These are phyloP conservation scores for Pisolithus thermaeus DNA, from an alignment of 1,284 basidiomycete genomes.

Conservation along the genomic window DNA sequence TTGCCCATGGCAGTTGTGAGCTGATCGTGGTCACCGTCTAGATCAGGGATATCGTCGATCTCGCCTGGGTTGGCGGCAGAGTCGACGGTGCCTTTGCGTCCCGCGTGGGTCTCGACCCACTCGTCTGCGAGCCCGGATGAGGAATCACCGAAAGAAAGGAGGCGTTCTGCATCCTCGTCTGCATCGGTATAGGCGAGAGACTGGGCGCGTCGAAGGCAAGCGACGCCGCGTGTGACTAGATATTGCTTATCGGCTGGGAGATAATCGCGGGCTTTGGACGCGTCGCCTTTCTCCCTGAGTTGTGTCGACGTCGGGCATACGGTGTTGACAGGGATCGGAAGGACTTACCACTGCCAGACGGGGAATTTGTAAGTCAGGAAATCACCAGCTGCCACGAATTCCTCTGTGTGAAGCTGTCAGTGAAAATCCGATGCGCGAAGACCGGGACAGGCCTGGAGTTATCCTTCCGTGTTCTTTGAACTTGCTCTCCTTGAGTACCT, in stretches of 20 bases:
- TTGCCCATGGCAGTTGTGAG: conserved; percentile 36
- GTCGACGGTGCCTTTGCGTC: conserved; percentile 50
- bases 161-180: conserved; percentile 89
- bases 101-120: conserved; percentile 85
- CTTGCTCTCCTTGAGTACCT: conserved; percentile 97
- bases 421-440: conserved; percentile 3
- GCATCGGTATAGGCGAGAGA: conserved; percentile 91
- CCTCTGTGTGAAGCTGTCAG: conserved; percentile 53
- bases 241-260: conserved; percentile 95
- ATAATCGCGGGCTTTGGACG: conserved; percentile 83
- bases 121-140: conserved; percentile 58
- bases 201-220: conserved; percentile 86
- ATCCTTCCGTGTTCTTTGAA: conserved; percentile 98
- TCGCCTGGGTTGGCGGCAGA: conserved; percentile 49
- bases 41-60: conserved; percentile 82
- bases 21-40: conserved; percentile 45
- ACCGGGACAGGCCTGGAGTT: conserved; percentile 71
- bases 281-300: conserved; percentile 82
- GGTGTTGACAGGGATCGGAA: not conserved
- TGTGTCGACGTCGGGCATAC: not conserved
- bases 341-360: conserved; percentile 84
- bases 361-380: conserved; percentile 95
- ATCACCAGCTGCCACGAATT: conserved; percentile 93
- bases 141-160: conserved; percentile 72
- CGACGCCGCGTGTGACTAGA: conserved; percentile 88